These are phyloP conservation scores for Cutaneotrichosporon sp. DNA, from an alignment of 1,284 basidiomycete genomes.

Conservation along the genomic window DNA sequence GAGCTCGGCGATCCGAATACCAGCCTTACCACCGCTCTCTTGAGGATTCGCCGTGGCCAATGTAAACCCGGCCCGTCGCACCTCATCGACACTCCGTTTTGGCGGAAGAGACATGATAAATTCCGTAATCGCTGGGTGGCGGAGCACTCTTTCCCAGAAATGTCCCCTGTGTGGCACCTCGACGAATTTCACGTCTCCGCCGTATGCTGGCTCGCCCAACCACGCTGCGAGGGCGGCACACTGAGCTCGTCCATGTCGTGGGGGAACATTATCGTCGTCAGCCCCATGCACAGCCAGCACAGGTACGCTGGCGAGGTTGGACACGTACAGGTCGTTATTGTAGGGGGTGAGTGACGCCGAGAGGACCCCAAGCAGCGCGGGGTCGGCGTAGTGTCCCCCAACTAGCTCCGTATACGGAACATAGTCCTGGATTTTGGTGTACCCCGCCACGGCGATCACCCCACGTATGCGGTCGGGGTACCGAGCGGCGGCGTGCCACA, in stretches of 20 bases:
- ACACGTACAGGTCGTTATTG: constrained; percentile 77
- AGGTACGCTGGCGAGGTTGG: constrained; percentile 63
- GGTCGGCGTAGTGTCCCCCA: constrained; percentile 68
- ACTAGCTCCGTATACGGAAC: constrained; percentile 56
- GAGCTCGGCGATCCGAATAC: constrained; percentile 46
- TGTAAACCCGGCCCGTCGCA: constrained; percentile 36
- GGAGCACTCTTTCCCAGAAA: constrained; percentile 48
- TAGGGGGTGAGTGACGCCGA: constrained; percentile 68
- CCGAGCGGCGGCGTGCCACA: constrained; percentile 69
- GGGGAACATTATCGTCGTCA: constrained; percentile 48
- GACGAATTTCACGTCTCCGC: constrained; percentile 19
- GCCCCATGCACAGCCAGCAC: constrained; percentile 73
- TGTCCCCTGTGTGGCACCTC: constrained; percentile 45
- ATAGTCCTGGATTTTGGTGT: constrained; percentile 79
- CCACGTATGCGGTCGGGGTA: constrained; percentile 70
- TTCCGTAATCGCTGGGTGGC: constrained; percentile 28
- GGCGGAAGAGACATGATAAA: constrained; percentile 30
- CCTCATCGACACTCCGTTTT: constrained; percentile 18
- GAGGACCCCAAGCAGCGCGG: constrained; percentile 63
- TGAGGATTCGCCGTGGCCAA: constrained; percentile 47
- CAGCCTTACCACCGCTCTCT: constrained; percentile 45
- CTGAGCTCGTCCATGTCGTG: constrained; percentile 38
- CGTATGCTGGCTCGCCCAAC: background rate
- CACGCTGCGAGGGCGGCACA: constrained; percentile 28
- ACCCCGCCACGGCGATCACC: constrained; percentile 69